Base-by-base conservation (phyloP, 257 asterid species). In the Primulina huaijiensis region DNA sequence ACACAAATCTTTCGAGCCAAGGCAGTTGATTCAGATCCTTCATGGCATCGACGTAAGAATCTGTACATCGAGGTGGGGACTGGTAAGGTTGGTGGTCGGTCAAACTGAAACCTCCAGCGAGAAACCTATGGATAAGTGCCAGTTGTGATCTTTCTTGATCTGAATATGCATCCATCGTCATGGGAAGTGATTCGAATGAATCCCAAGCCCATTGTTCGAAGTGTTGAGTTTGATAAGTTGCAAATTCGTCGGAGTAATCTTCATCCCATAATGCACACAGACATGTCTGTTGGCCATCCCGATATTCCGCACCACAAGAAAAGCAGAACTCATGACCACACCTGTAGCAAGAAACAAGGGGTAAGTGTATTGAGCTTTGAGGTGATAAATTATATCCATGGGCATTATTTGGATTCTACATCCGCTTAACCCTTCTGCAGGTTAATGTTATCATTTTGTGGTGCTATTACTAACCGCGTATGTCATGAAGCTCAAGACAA, bases 11-110 rank as follows among this genome's bases (percentile, higher is more conserved):
- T 67, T 94, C 99, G 6, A 94, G 99, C 99, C 99, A 94, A 6
- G 99, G 99, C 70, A 91, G 90, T 83, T 91, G 97, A 59, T 84
- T 91, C 59, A 94, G 92, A 77, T 94, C 96, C 86, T 94, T 94
- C 93, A 94, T 86, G 35, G 92, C 85, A 64, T 94, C 97, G 0
- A 87, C 89, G 38, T 89, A 94, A 8, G 96, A 87, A 73, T 91
- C 97, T 65, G 90, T 80, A 83, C 86, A 82, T 43, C 67, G 87
- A 2, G 92, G 88, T 21, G 95, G 95, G 29, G 96, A 80, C 65
- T 89, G 91, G 40, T 79, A 79, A 20, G 87, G 77, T 37, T 74
- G 74, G 60, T 83, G 89, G 19, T 93, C 97, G 0, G 82, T 76
- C 60, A 87, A 80, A 66, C 97, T 76, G 75, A 91, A 91, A 52